Evolutionary conservation across 768 basidiomycete genomes (phyloP), one percentile per base, ranked within the genome.

Genomic region (Russula lepida): DNA sequence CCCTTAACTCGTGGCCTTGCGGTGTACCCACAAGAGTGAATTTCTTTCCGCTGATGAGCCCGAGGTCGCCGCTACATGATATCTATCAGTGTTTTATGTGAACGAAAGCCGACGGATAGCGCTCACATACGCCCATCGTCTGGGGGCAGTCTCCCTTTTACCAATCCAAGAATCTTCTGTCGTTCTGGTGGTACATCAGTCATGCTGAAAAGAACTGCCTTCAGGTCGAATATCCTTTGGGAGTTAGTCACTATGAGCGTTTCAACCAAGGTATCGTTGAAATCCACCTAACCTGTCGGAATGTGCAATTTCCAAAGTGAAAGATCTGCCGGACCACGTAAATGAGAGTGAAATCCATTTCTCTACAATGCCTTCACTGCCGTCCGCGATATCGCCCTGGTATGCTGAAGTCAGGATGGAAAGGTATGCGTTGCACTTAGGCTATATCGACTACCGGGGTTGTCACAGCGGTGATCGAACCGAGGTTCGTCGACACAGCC

Each of bases 11-110:
- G 62, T 87, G 79, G 33, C 90, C 90, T 72, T 90, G 83, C 1
- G 90, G 89, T 6, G 92, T 94, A 12, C 93, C 93, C 21, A 94
- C 75, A 12, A 93, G 76, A n/a, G 84, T 88, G 69, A 94, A 94
- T 69, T 86, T 90, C 76, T 85, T 85, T 50, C 84, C 82, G 19
- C 75, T 68, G 0, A 74, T 63, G 6, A 90, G 75, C 44, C 79
- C 77, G 35, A 89, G 75, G 65, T 88, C 84, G 23, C 78, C 76
- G 44, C 85, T 88, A 46, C 48, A 4, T 27, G 21, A 37, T 19
- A 19, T 62, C 39, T 59, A 35, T 60, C 64, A 58, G 51, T 50
- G 41, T 23, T 19, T 56, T 39, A 28, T 37, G 25, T 47, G 19
- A 23, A 60, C 35, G 44, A n/a, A 44, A n/a, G 41, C 32, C 13